A percentile compares a stretch with the other conserved stretches of the same genome.
Conservation (phyloP, 2,329 filamentous ascomycete genomes). For the Sclerotiophoma versabilis region DNA sequence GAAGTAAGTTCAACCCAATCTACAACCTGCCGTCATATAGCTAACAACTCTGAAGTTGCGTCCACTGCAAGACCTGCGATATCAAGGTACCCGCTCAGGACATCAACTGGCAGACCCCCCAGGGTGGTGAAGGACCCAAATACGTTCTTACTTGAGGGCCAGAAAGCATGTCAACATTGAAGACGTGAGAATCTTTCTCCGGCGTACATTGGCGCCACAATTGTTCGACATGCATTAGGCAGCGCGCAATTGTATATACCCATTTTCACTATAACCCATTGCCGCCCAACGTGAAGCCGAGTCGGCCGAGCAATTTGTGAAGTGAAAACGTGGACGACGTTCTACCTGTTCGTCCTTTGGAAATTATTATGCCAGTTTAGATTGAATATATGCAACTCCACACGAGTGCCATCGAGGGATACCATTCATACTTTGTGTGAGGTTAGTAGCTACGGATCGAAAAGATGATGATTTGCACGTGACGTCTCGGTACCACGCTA, state of each 20-base stretch:
- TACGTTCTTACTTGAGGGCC: constrained; percentile 64
- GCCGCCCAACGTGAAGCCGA: constrained; percentile 9
- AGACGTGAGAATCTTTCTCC: not conserved
- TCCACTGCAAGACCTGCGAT: constrained; percentile 99
- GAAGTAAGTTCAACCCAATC: constrained; percentile 72
- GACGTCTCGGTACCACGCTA: constrained; percentile 16
- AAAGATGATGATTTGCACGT: not conserved
- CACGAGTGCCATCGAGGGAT: no score
- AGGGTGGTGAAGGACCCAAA: constrained; percentile 81
- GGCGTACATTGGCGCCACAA: not conserved
- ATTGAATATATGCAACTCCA: no score
- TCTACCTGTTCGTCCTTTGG: not conserved
- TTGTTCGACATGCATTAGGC: constrained; percentile 3
- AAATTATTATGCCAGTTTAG: no score
- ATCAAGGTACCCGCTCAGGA: constrained; percentile 98
- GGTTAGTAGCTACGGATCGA: no score
- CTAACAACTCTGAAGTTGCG: constrained; percentile 70
- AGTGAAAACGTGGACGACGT: not conserved
- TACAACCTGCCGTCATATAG: not conserved
- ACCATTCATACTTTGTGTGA: no score
- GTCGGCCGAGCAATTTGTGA: not conserved
- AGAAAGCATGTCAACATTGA: not conserved
- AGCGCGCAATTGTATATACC: constrained; percentile 17
- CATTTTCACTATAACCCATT: constrained; percentile 3
- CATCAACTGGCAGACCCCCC: constrained; percentile 90